Conservation (phyloP, 1,139 yeast species). For the Hanseniaspora uvarum region DNA sequence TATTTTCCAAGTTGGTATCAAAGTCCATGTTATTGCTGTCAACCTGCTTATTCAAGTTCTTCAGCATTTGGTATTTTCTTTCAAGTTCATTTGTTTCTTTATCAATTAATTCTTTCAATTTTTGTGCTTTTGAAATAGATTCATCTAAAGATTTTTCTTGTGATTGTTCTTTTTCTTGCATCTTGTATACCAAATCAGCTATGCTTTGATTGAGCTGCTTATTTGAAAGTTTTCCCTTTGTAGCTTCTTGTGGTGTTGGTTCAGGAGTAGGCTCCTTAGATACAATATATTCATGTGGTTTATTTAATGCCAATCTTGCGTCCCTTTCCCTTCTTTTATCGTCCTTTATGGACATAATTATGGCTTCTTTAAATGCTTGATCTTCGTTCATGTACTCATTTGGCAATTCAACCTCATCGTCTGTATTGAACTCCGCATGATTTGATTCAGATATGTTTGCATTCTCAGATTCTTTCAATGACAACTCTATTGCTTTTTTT, state of each 20-base stretch:
- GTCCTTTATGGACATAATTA: slow-evolving; percentile 53
- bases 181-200: slow-evolving; percentile 8
- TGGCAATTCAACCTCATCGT: slow-evolving; percentile 13
- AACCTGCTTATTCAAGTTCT: slow-evolving; percentile 9
- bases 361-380: slow-evolving; percentile 66
- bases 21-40: neutral
- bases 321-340: slow-evolving; percentile 23
- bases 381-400: slow-evolving; percentile 43
- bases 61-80: slow-evolving; percentile 13
- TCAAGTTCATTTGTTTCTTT: slow-evolving; percentile 15
- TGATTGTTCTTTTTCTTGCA: slow-evolving; percentile 5
- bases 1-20: neutral
- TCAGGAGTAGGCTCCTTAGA: slow-evolving; percentile 1
- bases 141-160: slow-evolving; percentile 1
- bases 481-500: slow-evolving; percentile 65
- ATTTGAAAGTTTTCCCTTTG: neutral
- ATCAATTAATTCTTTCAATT: slow-evolving; percentile 13
- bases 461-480: slow-evolving; percentile 48
- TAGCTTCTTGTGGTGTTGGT: neutral
- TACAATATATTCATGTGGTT: neutral
- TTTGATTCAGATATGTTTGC: slow-evolving; percentile 35
- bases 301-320: slow-evolving; percentile 6
- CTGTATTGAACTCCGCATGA: slow-evolving; percentile 61
- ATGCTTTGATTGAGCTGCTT: neutral
- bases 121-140: slow-evolving; percentile 8